Evolutionary conservation across 1,284 basidiomycete genomes (phyloP), one percentile per base, ranked within the genome.

Genomic region (Leccinum glutinopallens): DNA sequence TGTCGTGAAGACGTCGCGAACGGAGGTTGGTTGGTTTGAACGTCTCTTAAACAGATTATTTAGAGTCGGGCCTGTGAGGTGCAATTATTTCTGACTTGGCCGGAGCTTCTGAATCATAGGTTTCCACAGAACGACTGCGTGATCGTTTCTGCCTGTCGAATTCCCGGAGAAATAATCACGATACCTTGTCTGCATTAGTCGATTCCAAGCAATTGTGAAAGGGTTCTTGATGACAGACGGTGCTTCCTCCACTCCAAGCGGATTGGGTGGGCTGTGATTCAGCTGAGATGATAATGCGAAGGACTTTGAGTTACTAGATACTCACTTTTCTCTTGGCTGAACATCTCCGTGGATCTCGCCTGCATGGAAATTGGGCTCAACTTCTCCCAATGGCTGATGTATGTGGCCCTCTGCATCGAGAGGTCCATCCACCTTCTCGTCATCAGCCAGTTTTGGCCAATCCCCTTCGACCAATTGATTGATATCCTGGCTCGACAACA

Each of bases 401-500:
- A n/a, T n/a, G 15, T 6, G n/a, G 25, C 75, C 76, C 25, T 77
- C 76, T 66, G 70, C 69, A 10, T 75, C 74, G 41, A 72, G 65
- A 37, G 73, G 75, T 13, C 70, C 68, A 56, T 75, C 75, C 3
- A 72, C 70, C 15, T 66, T 63, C 25, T 68, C 69, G 37, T 75
- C 69, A 6, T 76, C 69, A n/a, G 69, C 75, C 9, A 71, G 62
- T 55, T 73, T 71, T 63, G 69, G 73, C 74, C 78, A 76, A 59
- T 80, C 79, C 25, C 73, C 72, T 66, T 82, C 80, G 62, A 75
- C 76, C 2, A 84, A 67, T 32, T 79, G 77, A 57, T 73, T 76
- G 46, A 88, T 76, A 33, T 84, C 82, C 67, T 87, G 84, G 65
- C 81, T 82, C 2, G 81, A 80, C 29, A 90, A 73, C 66, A 85